Evolutionary conservation across 306 rosid genomes (phyloP), one percentile per base, ranked within the genome.

Genomic region (Rosa lucieae): DNA sequence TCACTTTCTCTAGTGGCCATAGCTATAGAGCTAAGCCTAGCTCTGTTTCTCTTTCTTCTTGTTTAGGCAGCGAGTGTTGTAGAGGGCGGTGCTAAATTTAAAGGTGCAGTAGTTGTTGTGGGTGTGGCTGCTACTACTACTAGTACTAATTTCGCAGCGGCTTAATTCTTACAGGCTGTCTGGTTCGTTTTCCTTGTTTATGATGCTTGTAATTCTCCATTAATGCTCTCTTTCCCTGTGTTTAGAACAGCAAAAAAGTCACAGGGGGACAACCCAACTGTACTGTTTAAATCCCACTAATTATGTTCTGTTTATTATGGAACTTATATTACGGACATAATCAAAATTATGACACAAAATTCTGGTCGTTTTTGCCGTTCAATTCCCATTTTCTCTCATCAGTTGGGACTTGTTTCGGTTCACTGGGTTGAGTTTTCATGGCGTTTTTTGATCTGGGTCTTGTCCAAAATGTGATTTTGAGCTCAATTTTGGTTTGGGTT

Each of bases 1-100:
- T 80, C 80, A 85, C 93, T 88, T 83, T 89, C 89, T 37, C 81
- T 84, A 78, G 74, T 55, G 74, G 81, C 71, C 71, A 67, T 67
- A 35, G 77, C 70, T 48, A 44, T 63, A 49, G 42, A 49, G 52
- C 62, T 8, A 15, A 14, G 5, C 47, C 55, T 17, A 21, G 53
- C 37, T 32, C 37, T 32, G 42, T 51, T n/a, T 72, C 32, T 10
- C 12, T 69, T 17, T 44, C 51, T 58, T 49, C 67, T 65, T 15
- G 70, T 65, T 35, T 32, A 35, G 67, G 8, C 40, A 61, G 67
- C 17, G 37, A 29, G 17, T 61, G 74, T 82, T 58, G 62, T 52
- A 47, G 39, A 63, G 56, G 35, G 61, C 55, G 46, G 70, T 66
- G 46, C 37, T 35, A 66, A 66, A 6, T 37, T 66, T 15, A 39